Evolutionary conservation across 805 yeast genomes (phyloP).

Genomic region (Teunomyces cretensis): DNA sequence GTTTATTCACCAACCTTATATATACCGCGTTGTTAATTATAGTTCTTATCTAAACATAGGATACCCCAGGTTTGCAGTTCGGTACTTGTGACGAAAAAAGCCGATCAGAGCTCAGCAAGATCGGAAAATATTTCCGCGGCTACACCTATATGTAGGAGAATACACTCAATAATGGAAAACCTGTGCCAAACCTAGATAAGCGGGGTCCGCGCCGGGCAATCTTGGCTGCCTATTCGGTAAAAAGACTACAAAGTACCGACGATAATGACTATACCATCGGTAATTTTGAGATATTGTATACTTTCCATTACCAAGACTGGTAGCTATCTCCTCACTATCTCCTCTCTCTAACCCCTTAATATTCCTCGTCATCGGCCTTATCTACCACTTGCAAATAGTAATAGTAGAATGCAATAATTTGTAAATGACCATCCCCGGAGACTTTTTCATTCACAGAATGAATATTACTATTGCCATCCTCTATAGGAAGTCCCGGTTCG

Average conservation of each 20-base stretch:
- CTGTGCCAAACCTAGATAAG: background rate
- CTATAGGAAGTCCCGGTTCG: constrained; percentile 24
- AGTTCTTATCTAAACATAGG: background rate
- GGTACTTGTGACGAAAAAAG: background rate
- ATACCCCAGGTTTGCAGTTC: background rate
- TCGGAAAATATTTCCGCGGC: background rate
- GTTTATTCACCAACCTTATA: background rate
- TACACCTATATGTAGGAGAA: background rate
- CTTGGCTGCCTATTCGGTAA: background rate
- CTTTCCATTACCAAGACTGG: background rate
- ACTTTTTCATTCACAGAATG: constrained; percentile 39
- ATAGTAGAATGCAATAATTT: constrained; percentile 38
- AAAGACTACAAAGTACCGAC: background rate
- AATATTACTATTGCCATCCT: constrained; percentile 12
- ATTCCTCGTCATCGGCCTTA: constrained; percentile 13
- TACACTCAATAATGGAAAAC: too few relatives aligned
- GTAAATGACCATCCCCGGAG: constrained; percentile 31
- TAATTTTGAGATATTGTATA: too few relatives aligned
- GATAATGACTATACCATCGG: background rate
- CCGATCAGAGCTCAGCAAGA: background rate
- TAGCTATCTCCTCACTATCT: background rate
- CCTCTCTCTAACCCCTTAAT: background rate
- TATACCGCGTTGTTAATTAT: background rate
- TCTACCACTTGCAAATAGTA: constrained; percentile 35
- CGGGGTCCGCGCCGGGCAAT: background rate